Conservation (phyloP, 106 monocot genomes). For the Hemerocallis citrina region DNA sequence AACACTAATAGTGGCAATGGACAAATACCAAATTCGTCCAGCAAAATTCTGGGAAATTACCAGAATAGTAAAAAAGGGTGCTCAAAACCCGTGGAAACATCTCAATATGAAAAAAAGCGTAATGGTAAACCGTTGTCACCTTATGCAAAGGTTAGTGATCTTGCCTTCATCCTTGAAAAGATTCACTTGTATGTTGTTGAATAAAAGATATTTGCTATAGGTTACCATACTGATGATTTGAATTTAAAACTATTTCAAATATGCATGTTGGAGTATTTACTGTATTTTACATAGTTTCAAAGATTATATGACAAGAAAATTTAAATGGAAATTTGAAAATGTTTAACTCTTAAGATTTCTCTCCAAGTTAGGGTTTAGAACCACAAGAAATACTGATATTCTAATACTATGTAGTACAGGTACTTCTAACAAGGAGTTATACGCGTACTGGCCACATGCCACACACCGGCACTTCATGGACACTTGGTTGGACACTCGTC, state of each 20-base stretch:
- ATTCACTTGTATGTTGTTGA: not conserved
- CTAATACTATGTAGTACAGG: too few relatives aligned
- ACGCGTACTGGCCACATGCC: too few relatives aligned
- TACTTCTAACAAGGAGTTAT: too few relatives aligned
- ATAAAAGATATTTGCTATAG: not conserved
- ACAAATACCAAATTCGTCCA: constrained; percentile 9
- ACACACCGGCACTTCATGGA: too few relatives aligned
- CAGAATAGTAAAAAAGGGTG: constrained; percentile 1
- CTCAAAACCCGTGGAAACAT: not conserved
- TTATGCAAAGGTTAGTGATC: not conserved
- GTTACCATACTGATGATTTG: not conserved
- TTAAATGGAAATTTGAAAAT: too few relatives aligned
- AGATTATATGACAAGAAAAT: too few relatives aligned
- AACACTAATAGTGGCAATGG: constrained; percentile 13
- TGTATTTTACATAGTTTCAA: too few relatives aligned
- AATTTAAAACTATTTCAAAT: not conserved
- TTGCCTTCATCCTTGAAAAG: not conserved
- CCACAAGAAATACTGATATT: too few relatives aligned
- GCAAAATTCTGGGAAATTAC: not conserved
- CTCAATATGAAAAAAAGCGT: not conserved
- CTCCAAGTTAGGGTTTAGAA: too few relatives aligned
- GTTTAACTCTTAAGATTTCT: too few relatives aligned
- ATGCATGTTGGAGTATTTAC: not conserved
- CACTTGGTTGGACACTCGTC: too few relatives aligned
- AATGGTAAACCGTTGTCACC: constrained; percentile 7